Percentiles rank a stretch among this genome's conserved stretches.
phyloP scores from a whole-genome alignment of 2,329 filamentous ascomycete genomes.

The Leptographium lundbergii region DNA sequence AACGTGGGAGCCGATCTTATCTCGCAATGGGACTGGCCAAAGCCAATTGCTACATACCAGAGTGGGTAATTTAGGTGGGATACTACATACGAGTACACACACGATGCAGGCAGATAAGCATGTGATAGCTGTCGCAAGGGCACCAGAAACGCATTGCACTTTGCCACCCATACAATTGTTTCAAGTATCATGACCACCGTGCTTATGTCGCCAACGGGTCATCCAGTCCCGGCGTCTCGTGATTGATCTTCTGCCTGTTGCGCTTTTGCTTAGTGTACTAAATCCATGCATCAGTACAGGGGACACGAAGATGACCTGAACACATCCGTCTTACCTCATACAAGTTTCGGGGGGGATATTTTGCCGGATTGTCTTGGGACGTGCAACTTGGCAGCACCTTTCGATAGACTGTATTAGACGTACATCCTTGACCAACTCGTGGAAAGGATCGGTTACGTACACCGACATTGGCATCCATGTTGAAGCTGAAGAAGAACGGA shows the following conservation, averaged over 20 bases:
- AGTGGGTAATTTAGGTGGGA: too few species aligned
- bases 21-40: too few species aligned
- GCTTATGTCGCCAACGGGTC: not conserved
- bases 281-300: too few species aligned
- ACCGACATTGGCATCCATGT: conserved; percentile 5
- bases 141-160: not conserved
- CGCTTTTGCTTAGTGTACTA: not conserved
- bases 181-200: not conserved
- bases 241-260: not conserved
- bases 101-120: not conserved
- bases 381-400: conserved; percentile 3
- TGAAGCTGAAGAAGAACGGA: conserved; percentile 13
- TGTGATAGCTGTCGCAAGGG: not conserved
- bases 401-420: not conserved
- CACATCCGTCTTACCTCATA: not conserved
- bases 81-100: not conserved
- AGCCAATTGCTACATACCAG: too few species aligned
- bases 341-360: not conserved
- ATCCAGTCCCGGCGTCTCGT: not conserved
- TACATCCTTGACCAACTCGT: not conserved
- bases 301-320: too few species aligned
- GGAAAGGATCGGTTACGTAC: not conserved
- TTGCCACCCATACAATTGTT: not conserved
- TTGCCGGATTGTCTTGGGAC: not conserved
- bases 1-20: too few species aligned